Conservation (phyloP, 768 basidiomycete species). For the Termitomyces titanicus region DNA sequence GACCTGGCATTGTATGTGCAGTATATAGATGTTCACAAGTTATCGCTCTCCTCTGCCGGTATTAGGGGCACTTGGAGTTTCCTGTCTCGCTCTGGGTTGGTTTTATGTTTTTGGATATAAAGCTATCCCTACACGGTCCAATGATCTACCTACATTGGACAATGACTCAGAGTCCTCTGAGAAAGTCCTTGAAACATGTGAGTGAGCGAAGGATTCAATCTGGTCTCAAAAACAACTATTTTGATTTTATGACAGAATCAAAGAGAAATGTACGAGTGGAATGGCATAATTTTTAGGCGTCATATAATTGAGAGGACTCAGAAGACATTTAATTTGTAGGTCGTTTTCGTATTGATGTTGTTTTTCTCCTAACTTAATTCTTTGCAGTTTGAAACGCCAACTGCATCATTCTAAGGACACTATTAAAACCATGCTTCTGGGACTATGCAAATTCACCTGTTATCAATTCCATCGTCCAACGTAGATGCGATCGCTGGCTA, state of each 20-base stretch:
- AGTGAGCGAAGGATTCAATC: too few species aligned
- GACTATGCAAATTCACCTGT: background rate
- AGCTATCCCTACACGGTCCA: too few species aligned
- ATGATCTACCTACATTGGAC: too few species aligned
- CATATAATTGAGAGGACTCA: background rate
- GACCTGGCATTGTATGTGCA: too few species aligned
- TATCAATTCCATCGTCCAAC: background rate
- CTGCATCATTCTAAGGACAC: background rate
- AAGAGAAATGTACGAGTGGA: background rate
- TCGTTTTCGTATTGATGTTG: background rate
- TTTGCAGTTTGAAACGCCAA: background rate
- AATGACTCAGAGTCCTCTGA: too few species aligned
- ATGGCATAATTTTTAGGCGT: background rate
- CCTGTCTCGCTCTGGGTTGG: too few species aligned
- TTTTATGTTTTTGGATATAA: too few species aligned
- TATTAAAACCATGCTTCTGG: background rate
- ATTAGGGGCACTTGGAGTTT: too few species aligned
- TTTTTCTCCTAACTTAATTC: background rate
- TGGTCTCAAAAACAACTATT: too few species aligned
- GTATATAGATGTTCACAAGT: too few species aligned
- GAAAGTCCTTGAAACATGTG: too few species aligned
- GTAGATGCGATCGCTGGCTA: background rate
- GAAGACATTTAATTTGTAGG: background rate
- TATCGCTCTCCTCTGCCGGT: too few species aligned
- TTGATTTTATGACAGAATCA: background rate